Conservation (phyloP, 345 rosid species). For the Bruguiera gymnorhiza region DNA sequence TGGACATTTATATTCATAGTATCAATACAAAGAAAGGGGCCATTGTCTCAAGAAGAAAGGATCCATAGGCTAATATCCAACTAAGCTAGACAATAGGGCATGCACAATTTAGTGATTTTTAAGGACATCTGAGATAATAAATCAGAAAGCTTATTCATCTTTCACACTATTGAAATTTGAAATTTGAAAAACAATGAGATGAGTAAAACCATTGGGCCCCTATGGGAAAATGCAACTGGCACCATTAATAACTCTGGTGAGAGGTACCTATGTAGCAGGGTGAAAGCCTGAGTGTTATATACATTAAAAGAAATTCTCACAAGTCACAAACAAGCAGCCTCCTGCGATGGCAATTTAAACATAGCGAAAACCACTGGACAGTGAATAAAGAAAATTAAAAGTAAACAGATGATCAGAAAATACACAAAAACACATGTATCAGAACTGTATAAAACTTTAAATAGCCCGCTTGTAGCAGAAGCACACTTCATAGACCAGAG, state of each 20-base stretch:
- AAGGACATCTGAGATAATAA: constrained; percentile 5
- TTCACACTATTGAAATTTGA: not conserved
- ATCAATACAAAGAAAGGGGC: not conserved
- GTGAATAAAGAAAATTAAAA: not conserved
- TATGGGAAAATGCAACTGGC: constrained; percentile 9
- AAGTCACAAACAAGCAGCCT: constrained; percentile 13
- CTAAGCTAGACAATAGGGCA: not conserved
- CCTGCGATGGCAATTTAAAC: constrained; percentile 6
- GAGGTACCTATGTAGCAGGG: constrained; percentile 26
- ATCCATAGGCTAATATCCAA: constrained; percentile 1
- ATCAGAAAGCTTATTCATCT: constrained; percentile 8
- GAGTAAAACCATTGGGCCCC: constrained; percentile 3
- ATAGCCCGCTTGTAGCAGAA: not conserved
- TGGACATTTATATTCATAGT: not conserved
- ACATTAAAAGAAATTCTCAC: constrained; percentile 22
- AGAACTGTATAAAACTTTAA: not conserved
- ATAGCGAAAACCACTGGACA: not conserved
- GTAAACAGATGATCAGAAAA: not conserved
- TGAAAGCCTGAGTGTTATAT: constrained; percentile 18
- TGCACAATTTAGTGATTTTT: not conserved
- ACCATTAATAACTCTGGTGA: constrained; percentile 27
- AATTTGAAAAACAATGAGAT: not conserved
- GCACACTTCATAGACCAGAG: constrained; percentile 3
- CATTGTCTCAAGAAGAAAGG: not conserved
- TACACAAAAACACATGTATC: not conserved